Evolutionary conservation across 495 filamentous ascomycete species (phyloP), one percentile per base, ranked within the genome.

Genomic region (Aspergillus cavernicola): DNA sequence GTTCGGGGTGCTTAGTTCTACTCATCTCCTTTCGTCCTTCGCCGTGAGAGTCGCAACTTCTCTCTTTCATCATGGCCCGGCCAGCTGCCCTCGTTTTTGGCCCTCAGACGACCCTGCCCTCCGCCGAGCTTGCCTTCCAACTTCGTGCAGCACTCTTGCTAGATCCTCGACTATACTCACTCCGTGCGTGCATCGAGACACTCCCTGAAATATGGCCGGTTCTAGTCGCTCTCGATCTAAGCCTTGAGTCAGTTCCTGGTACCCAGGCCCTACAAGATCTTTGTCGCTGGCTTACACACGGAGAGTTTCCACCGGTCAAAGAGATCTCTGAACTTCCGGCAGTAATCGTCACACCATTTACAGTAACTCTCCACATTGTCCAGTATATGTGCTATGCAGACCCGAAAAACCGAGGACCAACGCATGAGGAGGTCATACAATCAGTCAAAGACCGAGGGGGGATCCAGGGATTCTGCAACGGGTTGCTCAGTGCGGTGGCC

Each of bases 391-490:
- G 10, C n/a, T 48, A 48, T 36, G 26, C 31, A 6, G 44, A 48
- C 9, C 22, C 40, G 13, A 24, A 37, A 18, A 33, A 22, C 19
- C 26, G 20, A 16, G 31, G 44, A 2, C 44, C 29, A 15, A n/a
- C 3, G 4, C 44, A 48, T 36, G 31, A 35, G 20, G 31, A 36
- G 16, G 44, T 36, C 10, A 10, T 48, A 3, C 2, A 23, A 9
- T 35, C 18, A 3, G 44, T 37, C 0, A 24, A n/a, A 15, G 31
- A 48, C 16, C 29, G 29, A 7, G 44, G 44, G 1, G 31, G 44
- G 3, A 26, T 48, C 3, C 44, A 48, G 37, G 74, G 74, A 22
- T 65, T 76, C 36, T 79, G 74, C 46, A 66, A 57, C 4, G 74
- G 73, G 0, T 29, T 75, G 2, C 52, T 76, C 28, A 57, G 41